Evolutionary conservation across 805 yeast species (phyloP), one percentile per base, ranked within the genome.

Genomic region (Candida stauntonica): DNA sequence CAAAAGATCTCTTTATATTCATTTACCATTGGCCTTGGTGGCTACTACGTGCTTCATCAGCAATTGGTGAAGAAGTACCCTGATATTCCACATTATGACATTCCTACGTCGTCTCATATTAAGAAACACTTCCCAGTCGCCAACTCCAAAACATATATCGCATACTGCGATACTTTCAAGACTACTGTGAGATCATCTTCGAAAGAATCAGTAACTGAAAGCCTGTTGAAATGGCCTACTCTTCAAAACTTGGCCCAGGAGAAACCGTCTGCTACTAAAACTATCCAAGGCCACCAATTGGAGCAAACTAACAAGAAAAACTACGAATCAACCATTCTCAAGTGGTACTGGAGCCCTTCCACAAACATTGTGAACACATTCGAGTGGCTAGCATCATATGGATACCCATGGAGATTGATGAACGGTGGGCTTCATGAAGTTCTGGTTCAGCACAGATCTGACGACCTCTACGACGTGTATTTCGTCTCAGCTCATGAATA

Each of bases 381-480:
- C 29, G 51, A 50, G 17, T 44, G 36, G 33, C 6, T 53, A 4
- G 44, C 54, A 0, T 5, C 33, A 1, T 53, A 48, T 21, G 58
- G 58, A 11, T 51, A 48, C 31, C 58, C 58, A 5, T 53, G 56
- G 56, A 48, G 55, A 42, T 7, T 53, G 34, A 50, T 53, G 56
- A 50, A 44, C 32, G 58, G 58, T 21, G 58, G 58, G 0, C 33
- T 27, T 3, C 51, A 46, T 18, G 58, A 53, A 17, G 21, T 53
- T 1, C 31, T 44, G 16, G 38, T 53, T 20, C 39, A 45, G 29
- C 26, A 36, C 3, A 18, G 29, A 3, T 47, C 33, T 12, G 17
- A 31, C 5, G 28, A 36, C n/a, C 16, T 14, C 2, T 38, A 37
- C 9, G 53, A 51, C 13, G 52, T 53, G 19, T 53, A 48, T 29